Base-by-base conservation (phyloP, 768 basidiomycete species). In the Psilocybe azurescens region DNA sequence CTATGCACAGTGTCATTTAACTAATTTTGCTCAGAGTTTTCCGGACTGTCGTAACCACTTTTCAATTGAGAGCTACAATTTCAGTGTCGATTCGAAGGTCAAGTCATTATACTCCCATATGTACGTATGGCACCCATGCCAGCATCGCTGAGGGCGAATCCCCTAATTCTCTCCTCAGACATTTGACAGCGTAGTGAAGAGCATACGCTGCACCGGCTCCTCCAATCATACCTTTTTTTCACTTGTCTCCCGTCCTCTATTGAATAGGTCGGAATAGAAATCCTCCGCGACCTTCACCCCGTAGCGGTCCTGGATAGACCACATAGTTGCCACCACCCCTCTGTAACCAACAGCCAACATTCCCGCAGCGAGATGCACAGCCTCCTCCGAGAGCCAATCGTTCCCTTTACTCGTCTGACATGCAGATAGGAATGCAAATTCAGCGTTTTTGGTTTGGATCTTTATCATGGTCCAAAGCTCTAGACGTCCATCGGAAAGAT, bases 261-360 rank as follows among this genome's bases (percentile, higher is more conserved):
- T 39, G 11, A 44, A 16, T 13, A 44, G 14, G 14, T 44, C 8
- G 2, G 8, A 11, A 16, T 44, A 44, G n/a, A 44, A 44, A n/a
- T 44, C 10, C 14, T 44, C 14, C 14, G 41, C 41, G 5, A 50
- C 14, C 32, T 29, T 30, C 48, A 55, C 24, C 9, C 53, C 62
- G 24, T 59, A 56, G 7, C 44, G 33, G 44, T 65, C 64, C 14
- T 36, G 16, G 41, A 65, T 65, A 13, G 60, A 58, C 64, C 64
- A 65, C 64, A 65, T 65, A 20, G 64, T 61, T 11, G 56, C 64
- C 6, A 65, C 46, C 32, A 62, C 57, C 13, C 56, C 52, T 29
- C 57, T 51, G 46, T 65, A 65, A 9, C 64, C 64, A 6, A 53
- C 64, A 32, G 61, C 51, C 28, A 65, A 24, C 64, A 65, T 65